These are phyloP conservation scores for Saccharomycopsis sp. DNA, from an alignment of 805 yeast species.

Conservation along the genomic window DNA sequence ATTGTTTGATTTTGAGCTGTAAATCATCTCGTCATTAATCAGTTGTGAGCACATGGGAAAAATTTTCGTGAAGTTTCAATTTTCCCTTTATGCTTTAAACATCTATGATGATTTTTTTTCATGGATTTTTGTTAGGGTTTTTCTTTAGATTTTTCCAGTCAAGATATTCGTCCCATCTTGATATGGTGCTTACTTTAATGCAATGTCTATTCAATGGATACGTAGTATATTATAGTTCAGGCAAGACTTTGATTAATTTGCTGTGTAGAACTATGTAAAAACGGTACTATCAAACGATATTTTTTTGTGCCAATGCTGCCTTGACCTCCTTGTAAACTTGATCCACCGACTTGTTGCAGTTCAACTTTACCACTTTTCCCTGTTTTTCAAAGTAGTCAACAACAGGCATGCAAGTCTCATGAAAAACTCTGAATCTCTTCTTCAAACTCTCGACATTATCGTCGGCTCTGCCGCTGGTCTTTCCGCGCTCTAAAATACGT, in stretches of 20 bases:
- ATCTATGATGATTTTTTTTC: not conserved
- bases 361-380: constrained; percentile 67
- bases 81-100: too few relatives aligned
- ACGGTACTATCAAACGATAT: constrained; percentile 6
- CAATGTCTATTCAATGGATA: too few relatives aligned
- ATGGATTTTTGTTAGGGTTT: not conserved
- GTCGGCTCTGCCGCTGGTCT: constrained; percentile 90
- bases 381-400: constrained; percentile 73
- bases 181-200: too few relatives aligned
- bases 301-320: constrained; percentile 48
- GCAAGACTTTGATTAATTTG: too few relatives aligned
- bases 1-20: not conserved
- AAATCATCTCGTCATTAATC: not conserved
- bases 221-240: too few relatives aligned
- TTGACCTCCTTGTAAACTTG: constrained; percentile 66
- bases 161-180: too few relatives aligned
- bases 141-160: not conserved
- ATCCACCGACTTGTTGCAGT: constrained; percentile 77
- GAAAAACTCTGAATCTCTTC: constrained; percentile 80
- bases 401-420: constrained; percentile 91
- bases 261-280: not conserved
- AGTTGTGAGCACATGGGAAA: not conserved
- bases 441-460: constrained; percentile 87
- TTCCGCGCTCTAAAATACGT: constrained; percentile 83
- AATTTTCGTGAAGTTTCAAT: not conserved